Base-by-base conservation (phyloP, 2,329 filamentous ascomycete genomes). In the Cladosporium phlei region DNA sequence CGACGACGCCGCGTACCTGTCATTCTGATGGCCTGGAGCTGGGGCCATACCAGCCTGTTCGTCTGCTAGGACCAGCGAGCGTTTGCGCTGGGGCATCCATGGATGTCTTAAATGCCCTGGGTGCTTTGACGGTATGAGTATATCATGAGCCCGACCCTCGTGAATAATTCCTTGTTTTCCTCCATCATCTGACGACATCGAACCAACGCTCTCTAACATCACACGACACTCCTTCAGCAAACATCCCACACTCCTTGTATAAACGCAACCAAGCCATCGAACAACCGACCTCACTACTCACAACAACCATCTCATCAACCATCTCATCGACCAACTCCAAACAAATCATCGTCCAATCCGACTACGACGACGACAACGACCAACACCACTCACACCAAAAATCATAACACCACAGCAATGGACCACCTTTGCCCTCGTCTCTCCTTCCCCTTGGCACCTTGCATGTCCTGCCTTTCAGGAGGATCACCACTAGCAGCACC, bases 351-450 rank as follows among this genome's bases (percentile, higher is more conserved):
- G 11, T 14, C 9, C 24, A 38, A 38, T 10, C 27, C 37, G 24
- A 39, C 25, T 19, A 39, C 37, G 37, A 39, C 25, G 14, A 14
- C 25, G 14, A 39, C 20, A 29, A 22, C 24, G 11, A 39, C 37
- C 25, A 27, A 22, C 16, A 39, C 17, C 25, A 39, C 37, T 22
- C 27, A 20, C 16, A 10, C 30, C 14, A 33, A 17, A 33, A 33
- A n/a, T 4, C 24, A 25, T 39, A 29, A 19, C 28, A 30, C 14
- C 22, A 29, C 34, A 25, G 20, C n/a, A 47, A 60, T 61, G 59
- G 59, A 62, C 40, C 59, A 62, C 38, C 56, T 62, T 19, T 62
- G 59, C 52, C 59, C 59, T 28, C 50, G 58, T 21, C 49, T 55
- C 12, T 55, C 54, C 5, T 59, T 57, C 33, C 58, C 59, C 12